Evolutionary conservation across 2,329 filamentous ascomycete genomes (phyloP).

Genomic region (Botrytis fragariae): DNA sequence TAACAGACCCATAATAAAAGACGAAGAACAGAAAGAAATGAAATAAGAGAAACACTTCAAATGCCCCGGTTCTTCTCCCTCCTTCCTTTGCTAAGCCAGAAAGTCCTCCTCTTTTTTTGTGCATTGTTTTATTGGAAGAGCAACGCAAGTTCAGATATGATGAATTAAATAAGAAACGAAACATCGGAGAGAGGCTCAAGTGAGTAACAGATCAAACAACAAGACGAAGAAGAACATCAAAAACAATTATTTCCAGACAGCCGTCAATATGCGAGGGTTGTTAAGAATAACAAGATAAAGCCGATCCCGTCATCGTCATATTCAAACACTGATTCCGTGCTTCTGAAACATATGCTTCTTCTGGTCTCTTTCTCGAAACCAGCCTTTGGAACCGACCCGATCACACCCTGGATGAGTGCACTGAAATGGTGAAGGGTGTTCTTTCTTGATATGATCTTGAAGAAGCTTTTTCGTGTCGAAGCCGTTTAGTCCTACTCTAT

Average conservation of each 20-base stretch:
- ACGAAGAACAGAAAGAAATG: not conserved
- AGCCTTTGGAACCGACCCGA: constrained; percentile 26
- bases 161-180: not conserved
- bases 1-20: not conserved
- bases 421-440: constrained; percentile 25
- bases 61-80: accelerated
- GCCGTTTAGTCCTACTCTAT: constrained; percentile 9
- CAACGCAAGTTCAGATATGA: not conserved
- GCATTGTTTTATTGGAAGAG: not conserved
- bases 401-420: constrained; percentile 25
- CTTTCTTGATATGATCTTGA: constrained; percentile 24
- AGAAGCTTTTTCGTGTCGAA: constrained; percentile 19
- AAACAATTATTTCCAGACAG: too few species aligned
- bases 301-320: too few species aligned
- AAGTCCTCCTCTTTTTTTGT: not conserved
- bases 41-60: not conserved
- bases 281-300: too few species aligned
- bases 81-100: not conserved
- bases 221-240: not conserved
- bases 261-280: not conserved
- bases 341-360: constrained; percentile 24
- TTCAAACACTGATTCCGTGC: not conserved
- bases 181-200: too few species aligned
- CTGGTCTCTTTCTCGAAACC: constrained; percentile 25
- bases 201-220: not conserved